These are phyloP conservation scores for Cucurbita pepo DNA, from an alignment of 306 rosid species.

Conservation along the genomic window DNA sequence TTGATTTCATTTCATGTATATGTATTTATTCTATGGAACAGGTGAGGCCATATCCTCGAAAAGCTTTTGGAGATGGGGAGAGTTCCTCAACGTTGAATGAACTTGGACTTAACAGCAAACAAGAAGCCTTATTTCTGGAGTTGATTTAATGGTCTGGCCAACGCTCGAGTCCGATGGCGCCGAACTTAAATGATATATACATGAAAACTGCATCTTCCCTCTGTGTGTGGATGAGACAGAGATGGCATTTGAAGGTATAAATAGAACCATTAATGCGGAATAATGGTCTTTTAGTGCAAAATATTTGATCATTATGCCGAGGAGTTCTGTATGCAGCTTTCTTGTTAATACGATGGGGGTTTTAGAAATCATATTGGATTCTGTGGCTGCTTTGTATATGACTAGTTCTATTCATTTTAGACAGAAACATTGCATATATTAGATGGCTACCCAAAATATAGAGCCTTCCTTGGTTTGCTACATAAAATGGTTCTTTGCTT, in stretches of 20 bases:
- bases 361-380: background rate
- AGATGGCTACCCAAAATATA: background rate
- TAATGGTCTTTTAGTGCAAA: constrained; percentile 4
- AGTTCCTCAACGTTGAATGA: constrained; percentile 44
- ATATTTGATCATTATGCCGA: background rate
- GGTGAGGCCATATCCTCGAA: constrained; percentile 95
- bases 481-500: background rate
- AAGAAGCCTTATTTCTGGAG: constrained; percentile 89
- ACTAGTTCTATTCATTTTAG: background rate
- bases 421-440: background rate
- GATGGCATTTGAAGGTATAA: constrained; percentile 5
- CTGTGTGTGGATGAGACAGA: background rate
- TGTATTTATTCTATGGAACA: constrained; percentile 8
- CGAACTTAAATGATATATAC: background rate
- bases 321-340: background rate
- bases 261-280: background rate
- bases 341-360: background rate
- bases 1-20: background rate
- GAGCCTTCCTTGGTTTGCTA: background rate
- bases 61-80: constrained; percentile 59
- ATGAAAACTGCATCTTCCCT: background rate
- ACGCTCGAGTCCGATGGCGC: background rate
- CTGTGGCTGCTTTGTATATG: constrained; percentile 3
- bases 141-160: constrained; percentile 15
- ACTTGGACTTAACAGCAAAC: constrained; percentile 73